These are phyloP conservation scores for Mantamonas sphyraenae DNA, from an alignment of 78 protist species.

Conservation along the genomic window DNA sequence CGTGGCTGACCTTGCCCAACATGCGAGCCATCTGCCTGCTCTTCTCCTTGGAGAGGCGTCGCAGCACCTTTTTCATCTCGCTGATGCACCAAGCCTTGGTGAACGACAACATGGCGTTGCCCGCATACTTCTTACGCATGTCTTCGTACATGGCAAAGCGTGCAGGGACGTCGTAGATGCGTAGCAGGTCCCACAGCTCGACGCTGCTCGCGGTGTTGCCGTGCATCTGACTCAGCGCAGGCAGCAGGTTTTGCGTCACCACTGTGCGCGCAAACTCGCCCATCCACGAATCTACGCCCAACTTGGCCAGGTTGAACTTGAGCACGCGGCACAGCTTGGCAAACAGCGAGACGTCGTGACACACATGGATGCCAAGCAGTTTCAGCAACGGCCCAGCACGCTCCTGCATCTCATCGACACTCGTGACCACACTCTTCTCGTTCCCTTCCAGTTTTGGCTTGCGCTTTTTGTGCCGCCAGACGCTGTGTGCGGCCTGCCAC, in stretches of 20 bases:
- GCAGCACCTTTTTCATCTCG: constrained; percentile 4
- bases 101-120: too few relatives aligned
- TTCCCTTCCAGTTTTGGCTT: too few relatives aligned
- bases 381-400: not conserved
- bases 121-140: not conserved
- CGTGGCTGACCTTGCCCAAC: constrained; percentile 20
- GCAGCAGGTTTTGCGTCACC: not conserved
- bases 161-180: not conserved
- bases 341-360: not conserved
- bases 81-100: not conserved
- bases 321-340: constrained; percentile 1
- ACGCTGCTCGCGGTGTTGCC: not conserved
- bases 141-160: constrained; percentile 6
- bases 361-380: not conserved
- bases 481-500: too few relatives aligned
- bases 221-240: not conserved
- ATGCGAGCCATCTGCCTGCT: constrained; percentile 16
- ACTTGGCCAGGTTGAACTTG: not conserved
- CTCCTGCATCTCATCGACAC: too few relatives aligned
- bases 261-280: not conserved
- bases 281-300: not conserved
- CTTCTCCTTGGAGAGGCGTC: constrained; percentile 30
- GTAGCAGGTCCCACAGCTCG: constrained; percentile 1
- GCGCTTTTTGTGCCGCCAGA: too few relatives aligned
- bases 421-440: too few relatives aligned